Base-by-base conservation (phyloP, 805 yeast species). In the Candida saitoana region DNA sequence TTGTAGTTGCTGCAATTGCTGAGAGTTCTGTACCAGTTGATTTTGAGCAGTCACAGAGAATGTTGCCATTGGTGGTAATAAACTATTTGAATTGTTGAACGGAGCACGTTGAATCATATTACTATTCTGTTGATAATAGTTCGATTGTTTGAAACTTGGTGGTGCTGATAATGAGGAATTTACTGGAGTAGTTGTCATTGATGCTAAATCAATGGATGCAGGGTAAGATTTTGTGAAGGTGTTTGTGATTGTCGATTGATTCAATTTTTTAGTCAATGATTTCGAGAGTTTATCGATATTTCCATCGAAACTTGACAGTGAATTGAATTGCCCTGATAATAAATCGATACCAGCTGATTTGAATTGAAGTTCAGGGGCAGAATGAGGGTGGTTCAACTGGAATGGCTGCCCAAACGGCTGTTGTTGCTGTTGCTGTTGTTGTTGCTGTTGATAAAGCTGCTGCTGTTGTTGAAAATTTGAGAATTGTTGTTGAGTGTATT, bases 201-300 rank as follows among this genome's bases (percentile, higher is more conserved):
- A 69, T n/a, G 80, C 74, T 40, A 80, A 60, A 52, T 79, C 79
- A 25, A 75, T 65, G 6, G 79, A 69, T 3, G 81, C 71, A 11
- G 72, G 76, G 44, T 73, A 71, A 7, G 82, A 76, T 44, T 60
- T 62, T 15, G 57, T 49, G 44, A 52, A 52, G 14, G 51, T 18
- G 33, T 34, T 34, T 7, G 48, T 38, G 25, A 34, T 34, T 20
- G 34, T 34, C 18, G 43, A 34, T 25, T 37, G 48, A 22, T 42
- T 44, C n/a, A 48, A 36, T 36, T 46, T 48, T 22, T 39, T 40
- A 33, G 46, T 41, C 20, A 45, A 39, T 19, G 36, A 33, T 18
- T 33, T 33, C 6, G 36, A 33, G 39, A 32, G 18, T 14, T 33
- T 19, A 15, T 34, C 16, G 29, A 31, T 27, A n/a, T 37, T 39